A percentile compares a stretch with the other conserved stretches of the same genome.
These are phyloP conservation scores for Oryza meridionalis DNA, from an alignment of 176 grass and related monocot genomes.

Conservation along the genomic window DNA sequence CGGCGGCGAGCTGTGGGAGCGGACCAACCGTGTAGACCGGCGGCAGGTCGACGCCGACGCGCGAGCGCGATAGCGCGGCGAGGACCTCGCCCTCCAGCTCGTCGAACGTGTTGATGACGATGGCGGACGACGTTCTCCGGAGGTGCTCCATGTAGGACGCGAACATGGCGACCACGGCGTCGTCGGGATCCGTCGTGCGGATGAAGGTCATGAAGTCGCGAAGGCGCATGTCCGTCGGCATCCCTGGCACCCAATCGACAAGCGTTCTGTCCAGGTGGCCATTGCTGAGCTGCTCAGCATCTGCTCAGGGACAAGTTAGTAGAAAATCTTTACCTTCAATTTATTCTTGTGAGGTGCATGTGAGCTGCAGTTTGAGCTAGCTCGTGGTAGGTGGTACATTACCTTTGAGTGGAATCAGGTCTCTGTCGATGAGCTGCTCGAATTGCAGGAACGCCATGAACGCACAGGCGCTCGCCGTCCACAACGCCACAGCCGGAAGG, in stretches of 20 bases:
- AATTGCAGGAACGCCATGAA: constrained; percentile 18
- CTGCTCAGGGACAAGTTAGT: too few species aligned
- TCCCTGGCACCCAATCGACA: constrained; percentile 26
- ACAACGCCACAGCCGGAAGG: constrained; percentile 35
- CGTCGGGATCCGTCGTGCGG: constrained; percentile 29
- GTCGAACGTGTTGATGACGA: constrained; percentile 40
- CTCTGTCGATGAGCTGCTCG: constrained; percentile 1
- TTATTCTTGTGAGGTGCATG: too few species aligned
- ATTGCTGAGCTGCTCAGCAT: constrained; percentile 17
- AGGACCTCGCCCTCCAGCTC: constrained; percentile 25
- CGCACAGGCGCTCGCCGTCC: constrained; percentile 15
- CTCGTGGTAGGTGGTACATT: not conserved
- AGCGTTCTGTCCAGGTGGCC: constrained; percentile 29
- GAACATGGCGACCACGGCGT: not conserved
- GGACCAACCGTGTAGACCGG: constrained; percentile 38
- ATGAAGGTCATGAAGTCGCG: constrained; percentile 28
- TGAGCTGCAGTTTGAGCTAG: too few species aligned
- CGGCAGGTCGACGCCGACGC: not conserved
- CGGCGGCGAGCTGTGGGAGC: not conserved
- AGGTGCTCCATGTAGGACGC: not conserved
- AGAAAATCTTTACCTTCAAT: too few species aligned
- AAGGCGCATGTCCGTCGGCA: constrained; percentile 25
- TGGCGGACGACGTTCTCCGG: not conserved
- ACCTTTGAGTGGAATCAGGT: constrained; percentile 40
- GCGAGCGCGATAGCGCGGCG: not conserved